Conservation (phyloP, 2,329 filamentous ascomycete species). For the Xylaria sp. region DNA sequence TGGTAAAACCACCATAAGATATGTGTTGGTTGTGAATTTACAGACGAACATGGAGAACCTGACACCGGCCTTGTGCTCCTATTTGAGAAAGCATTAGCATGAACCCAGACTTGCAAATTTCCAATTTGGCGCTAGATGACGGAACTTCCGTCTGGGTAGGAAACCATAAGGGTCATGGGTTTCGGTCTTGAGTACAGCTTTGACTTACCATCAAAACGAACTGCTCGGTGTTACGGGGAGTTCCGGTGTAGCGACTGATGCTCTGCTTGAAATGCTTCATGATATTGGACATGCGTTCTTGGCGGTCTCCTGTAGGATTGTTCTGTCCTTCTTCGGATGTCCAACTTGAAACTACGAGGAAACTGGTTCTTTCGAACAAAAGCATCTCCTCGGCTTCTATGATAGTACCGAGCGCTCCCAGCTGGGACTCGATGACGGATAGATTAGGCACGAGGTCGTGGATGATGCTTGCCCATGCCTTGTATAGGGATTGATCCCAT, state of each 20-base stretch:
- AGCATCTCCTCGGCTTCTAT: conserved; percentile 95
- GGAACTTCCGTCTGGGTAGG: neutral
- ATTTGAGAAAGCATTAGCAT: conserved; percentile 32
- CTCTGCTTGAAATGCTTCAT: conserved; percentile 98
- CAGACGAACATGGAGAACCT: conserved; percentile 94
- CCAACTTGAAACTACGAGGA: conserved; percentile 94
- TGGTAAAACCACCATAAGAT: conserved; percentile 90
- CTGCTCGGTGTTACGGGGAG: conserved; percentile 82
- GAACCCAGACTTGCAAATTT: neutral
- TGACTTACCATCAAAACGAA: conserved; percentile 72
- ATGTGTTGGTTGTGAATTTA: conserved; percentile 97
- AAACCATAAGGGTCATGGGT: neutral
- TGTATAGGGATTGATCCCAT: conserved; percentile 98
- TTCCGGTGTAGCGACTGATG: conserved; percentile 78
- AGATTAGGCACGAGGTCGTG: conserved; percentile 98
- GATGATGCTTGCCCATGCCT: conserved; percentile 98
- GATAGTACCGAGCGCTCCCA: conserved; percentile 82
- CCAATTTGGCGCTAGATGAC: neutral
- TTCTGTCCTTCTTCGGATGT: conserved; percentile 76
- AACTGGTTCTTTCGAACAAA: conserved; percentile 94
- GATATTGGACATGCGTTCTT: conserved; percentile 94
- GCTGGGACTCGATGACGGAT: conserved; percentile 84
- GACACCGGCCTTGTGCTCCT: conserved; percentile 77
- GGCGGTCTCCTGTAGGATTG: conserved; percentile 92
- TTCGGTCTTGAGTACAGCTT: neutral